Evolutionary conservation across 768 basidiomycete genomes (phyloP).

Genomic region (Pleurotus giganteus): DNA sequence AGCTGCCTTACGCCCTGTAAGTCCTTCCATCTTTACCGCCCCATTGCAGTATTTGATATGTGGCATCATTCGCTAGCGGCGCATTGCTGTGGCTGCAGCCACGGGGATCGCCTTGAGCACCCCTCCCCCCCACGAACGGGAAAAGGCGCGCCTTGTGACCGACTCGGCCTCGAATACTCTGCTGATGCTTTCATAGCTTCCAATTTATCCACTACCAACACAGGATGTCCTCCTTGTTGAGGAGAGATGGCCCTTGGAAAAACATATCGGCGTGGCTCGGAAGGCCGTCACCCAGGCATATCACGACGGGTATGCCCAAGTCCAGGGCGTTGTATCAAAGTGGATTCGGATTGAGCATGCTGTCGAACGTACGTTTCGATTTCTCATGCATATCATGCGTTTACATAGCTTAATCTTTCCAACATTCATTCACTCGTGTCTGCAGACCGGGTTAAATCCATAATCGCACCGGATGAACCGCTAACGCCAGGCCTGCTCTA

Average conservation of each 20-base stretch:
- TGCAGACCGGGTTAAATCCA: constrained; percentile 81
- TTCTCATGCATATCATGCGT: not conserved
- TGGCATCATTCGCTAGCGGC: not conserved
- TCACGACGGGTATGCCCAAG: constrained; percentile 54
- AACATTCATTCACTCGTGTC: not conserved
- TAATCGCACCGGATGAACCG: constrained; percentile 77
- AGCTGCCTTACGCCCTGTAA: not conserved
- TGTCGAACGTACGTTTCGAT: constrained; percentile 73
- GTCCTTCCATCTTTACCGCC: not conserved
- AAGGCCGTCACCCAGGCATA: constrained; percentile 56
- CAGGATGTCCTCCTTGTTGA: constrained; percentile 71
- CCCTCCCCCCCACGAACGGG: not conserved
- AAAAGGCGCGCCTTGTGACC: not conserved
- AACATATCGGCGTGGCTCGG: constrained; percentile 71
- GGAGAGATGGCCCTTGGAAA: constrained; percentile 69
- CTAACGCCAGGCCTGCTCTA: constrained; percentile 90
- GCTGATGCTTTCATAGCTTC: constrained; percentile 60
- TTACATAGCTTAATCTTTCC: not conserved
- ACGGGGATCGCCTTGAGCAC: not conserved
- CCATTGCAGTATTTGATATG: not conserved
- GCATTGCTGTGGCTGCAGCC: not conserved
- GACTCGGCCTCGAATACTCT: too few relatives aligned
- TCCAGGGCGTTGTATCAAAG: constrained; percentile 69
- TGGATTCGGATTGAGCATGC: constrained; percentile 88
- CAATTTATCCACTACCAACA: constrained; percentile 73